Evolutionary conservation across 2,329 filamentous ascomycete genomes (phyloP), one percentile per base, ranked within the genome.

Genomic region (Penicillium sp.): DNA sequence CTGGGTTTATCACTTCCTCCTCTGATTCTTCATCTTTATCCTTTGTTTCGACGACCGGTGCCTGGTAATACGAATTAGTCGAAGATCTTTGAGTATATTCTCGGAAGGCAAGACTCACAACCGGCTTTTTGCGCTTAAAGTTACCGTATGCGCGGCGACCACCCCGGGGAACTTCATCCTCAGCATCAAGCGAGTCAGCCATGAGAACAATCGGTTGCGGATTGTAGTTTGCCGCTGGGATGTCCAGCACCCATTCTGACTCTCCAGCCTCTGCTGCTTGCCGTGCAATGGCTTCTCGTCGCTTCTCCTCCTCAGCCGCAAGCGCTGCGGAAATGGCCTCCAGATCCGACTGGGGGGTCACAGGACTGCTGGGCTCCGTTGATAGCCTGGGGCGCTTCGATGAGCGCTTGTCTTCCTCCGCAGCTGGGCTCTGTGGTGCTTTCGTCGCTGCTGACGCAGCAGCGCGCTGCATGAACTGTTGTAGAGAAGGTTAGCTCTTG

Each of bases 391-490:
- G 70, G 31, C 77, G 75, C 56, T 79, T 79, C 1, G 75, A 66
- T 2, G 68, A 69, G 1, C 70, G 72, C 1, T 67, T 59, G 19
- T 66, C 58, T 16, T 84, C 77, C 58, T 86, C 82, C 75, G 50
- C 81, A 77, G 10, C 87, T 11, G 64, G 51, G 78, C 59, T 68
- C 68, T 59, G 81, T 18, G 79, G 73, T 61, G 74, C 52, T 76
- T 70, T 60, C 70, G 77, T 36, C 61, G 77, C 72, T 5, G 78
- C 79, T 24, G 88, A 85, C 51, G 88, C 87, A 51, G 87, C 89
- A 62, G 90, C 90, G 69, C 93, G 86, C 81, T 96, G 93, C 93
- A 97, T 97, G 74, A 97, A 97, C 81, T 87, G 68, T 36, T 87
- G 68, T 36, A 52, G 27, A 47, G 22, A 46, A 24, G 13, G 56